These are phyloP conservation scores for Beauveria sp. DNA, from an alignment of 2,329 filamentous ascomycete species.

Conservation along the genomic window DNA sequence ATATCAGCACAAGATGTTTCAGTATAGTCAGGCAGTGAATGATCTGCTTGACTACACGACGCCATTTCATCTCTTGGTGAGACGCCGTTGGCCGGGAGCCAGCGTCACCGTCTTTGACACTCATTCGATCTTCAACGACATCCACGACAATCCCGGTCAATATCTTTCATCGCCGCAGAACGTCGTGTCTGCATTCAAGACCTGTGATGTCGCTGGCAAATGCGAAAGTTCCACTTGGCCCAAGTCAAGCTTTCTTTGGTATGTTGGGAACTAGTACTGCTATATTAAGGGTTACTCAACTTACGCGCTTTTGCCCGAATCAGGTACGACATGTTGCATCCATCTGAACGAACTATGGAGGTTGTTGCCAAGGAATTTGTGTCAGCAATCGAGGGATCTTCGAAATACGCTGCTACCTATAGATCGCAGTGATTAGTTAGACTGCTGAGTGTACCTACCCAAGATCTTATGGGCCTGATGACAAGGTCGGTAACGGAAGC, in stretches of 20 bases:
- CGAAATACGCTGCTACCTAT: conserved; percentile 27
- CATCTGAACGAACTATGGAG: conserved; percentile 51
- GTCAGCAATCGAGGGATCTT: conserved; percentile 31
- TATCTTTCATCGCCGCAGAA: conserved; percentile 60
- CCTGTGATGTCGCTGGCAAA: conserved; percentile 35
- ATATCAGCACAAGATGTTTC: conserved; percentile 34
- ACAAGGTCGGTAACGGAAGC: background rate
- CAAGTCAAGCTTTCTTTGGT: conserved; percentile 62
- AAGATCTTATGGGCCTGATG: background rate
- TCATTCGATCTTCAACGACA: conserved; percentile 56
- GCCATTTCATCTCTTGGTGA: conserved; percentile 36
- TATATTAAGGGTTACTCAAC: background rate
- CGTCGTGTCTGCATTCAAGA: conserved; percentile 48
- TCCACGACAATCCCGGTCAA: conserved; percentile 49
- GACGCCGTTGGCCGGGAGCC: conserved; percentile 47
- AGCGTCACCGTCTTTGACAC: conserved; percentile 61
- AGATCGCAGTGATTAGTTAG: background rate
- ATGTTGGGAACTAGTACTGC: conserved; percentile 3
- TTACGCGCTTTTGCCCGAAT: background rate
- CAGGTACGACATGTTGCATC: conserved; percentile 62
- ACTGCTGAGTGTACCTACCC: background rate
- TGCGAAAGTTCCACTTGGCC: conserved; percentile 34
- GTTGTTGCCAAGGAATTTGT: conserved; percentile 35
- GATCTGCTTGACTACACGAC: conserved; percentile 40
- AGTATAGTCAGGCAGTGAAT: conserved; percentile 44